These are phyloP conservation scores for Fragaria nilgerrensis DNA, from an alignment of 306 rosid species.

Conservation along the genomic window DNA sequence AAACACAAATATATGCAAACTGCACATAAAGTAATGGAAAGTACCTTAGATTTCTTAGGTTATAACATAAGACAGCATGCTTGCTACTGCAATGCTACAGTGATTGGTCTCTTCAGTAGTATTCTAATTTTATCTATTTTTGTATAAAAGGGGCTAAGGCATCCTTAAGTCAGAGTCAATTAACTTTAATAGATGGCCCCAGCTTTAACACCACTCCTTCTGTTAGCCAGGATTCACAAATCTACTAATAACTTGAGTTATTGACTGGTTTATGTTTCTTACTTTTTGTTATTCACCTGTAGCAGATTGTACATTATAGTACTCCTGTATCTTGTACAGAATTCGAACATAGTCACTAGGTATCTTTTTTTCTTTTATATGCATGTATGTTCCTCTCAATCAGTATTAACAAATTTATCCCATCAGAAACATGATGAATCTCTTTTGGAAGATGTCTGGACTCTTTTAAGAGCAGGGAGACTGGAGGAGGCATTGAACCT, in stretches of 20 bases:
- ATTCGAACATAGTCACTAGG: not conserved
- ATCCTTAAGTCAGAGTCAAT: not conserved
- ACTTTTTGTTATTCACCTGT: not conserved
- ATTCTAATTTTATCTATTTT: not conserved
- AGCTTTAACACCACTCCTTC: not conserved
- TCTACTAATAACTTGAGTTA: not conserved
- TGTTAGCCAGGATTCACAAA: constrained; percentile 1
- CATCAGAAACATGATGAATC: constrained; percentile 94
- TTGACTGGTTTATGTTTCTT: not conserved
- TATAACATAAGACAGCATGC: not conserved
- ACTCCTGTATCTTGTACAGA: not conserved
- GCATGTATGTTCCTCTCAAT: not conserved
- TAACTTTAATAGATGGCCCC: not conserved
- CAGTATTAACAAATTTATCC: constrained; percentile 10
- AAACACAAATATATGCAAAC: not conserved
- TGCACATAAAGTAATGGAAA: not conserved
- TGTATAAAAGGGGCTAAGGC: not conserved
- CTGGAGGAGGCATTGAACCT: constrained; percentile 88
- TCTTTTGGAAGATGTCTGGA: constrained; percentile 96
- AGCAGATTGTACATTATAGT: not conserved
- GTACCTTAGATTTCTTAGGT: constrained; percentile 1
- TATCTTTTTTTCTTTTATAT: not conserved
- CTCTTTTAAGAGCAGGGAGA: constrained; percentile 93
- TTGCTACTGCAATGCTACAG: not conserved
- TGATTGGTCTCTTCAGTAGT: not conserved